A percentile compares a stretch with the other conserved stretches of the same genome.
phyloP scores from a whole-genome alignment of 2,329 filamentous ascomycete species.

The Penicillium sp. region DNA sequence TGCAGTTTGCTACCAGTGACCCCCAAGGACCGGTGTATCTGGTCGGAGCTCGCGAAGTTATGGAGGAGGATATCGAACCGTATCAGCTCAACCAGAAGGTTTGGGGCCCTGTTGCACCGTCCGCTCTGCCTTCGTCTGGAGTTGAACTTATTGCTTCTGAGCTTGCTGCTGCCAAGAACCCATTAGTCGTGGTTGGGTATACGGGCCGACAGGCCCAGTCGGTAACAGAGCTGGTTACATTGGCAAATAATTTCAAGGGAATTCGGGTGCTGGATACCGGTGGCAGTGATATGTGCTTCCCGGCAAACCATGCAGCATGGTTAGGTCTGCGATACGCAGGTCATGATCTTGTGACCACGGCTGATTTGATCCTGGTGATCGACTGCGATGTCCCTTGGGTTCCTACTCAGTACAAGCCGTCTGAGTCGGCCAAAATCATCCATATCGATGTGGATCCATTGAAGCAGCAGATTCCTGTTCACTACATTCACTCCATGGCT shows the following conservation, averaged over 20 bases:
- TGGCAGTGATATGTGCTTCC: constrained; percentile 52
- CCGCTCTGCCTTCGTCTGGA: constrained; percentile 53
- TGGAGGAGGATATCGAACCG: constrained; percentile 77
- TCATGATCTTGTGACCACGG: constrained; percentile 67
- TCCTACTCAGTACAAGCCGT: constrained; percentile 65
- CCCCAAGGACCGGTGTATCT: constrained; percentile 78
- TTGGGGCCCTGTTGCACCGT: constrained; percentile 67
- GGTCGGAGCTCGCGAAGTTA: constrained; percentile 70
- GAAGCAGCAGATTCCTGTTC: constrained; percentile 69
- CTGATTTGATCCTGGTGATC: constrained; percentile 78
- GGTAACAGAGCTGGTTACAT: constrained; percentile 43
- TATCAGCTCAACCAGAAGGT: constrained; percentile 63
- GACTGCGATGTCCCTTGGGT: constrained; percentile 95
- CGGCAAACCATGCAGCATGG: constrained; percentile 51
- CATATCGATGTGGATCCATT: constrained; percentile 65
- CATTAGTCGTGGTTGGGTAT: constrained; percentile 50
- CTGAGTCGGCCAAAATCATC: constrained; percentile 53
- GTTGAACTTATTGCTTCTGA: constrained; percentile 43
- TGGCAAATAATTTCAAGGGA: constrained; percentile 47
- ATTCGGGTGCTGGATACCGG: constrained; percentile 51
- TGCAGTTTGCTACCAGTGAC: constrained; percentile 74
- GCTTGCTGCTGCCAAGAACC: constrained; percentile 46
- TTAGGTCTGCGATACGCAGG: constrained; percentile 68
- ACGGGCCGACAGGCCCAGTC: constrained; percentile 45
- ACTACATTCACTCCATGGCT: constrained; percentile 63